Base-by-base conservation (phyloP, 352 stramenopile genomes). In the Phytophthora rubi region DNA sequence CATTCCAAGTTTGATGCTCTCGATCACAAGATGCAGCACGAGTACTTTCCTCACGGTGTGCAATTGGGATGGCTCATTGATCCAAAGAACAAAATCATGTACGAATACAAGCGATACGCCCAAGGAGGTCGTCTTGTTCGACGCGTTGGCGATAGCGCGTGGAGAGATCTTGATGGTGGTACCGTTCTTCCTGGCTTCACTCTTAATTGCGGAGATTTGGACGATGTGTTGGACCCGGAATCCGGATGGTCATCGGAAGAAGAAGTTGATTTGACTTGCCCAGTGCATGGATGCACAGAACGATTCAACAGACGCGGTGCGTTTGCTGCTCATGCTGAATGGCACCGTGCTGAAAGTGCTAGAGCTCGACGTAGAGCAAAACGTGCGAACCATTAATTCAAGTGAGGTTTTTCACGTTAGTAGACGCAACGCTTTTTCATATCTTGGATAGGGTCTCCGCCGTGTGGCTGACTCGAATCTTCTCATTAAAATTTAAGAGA, bases 131-230 rank as follows among this genome's bases (percentile, higher is more conserved):
- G 56, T 62, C 42, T 62, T 53, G 51, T 59, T 48, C 59, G 47
- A 59, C 47, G 49, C 37, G 6, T 48, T 54, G 59, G 35, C 49
- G 68, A 59, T 70, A 64, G 47, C 44, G 45, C 59, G 47, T 76
- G 69, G 69, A 64, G 62, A 76, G 59, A 76, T 71, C 69, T 76
- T 56, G 69, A 72, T 59, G 58, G 63, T 47, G 62, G 58, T 59
- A 48, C 21, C 32, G 59, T 73, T 30, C 63, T 72, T 58, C 63
- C 59, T 57, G 59, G 69, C 18, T 71, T 53, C 45, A 67, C 51
- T 53, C 51, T 72, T 59, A 42, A 56, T 62, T 61, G 49, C 51
- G 51, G 58, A 63, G 65, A 62, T 58, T 67, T 72, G 65, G 58
- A 67, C 39, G 18, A 52, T 61, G 52, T 67, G 48, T 59, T 67